Conservation (phyloP, 208 protist genomes). For the Angomonas ambiguus region DNA sequence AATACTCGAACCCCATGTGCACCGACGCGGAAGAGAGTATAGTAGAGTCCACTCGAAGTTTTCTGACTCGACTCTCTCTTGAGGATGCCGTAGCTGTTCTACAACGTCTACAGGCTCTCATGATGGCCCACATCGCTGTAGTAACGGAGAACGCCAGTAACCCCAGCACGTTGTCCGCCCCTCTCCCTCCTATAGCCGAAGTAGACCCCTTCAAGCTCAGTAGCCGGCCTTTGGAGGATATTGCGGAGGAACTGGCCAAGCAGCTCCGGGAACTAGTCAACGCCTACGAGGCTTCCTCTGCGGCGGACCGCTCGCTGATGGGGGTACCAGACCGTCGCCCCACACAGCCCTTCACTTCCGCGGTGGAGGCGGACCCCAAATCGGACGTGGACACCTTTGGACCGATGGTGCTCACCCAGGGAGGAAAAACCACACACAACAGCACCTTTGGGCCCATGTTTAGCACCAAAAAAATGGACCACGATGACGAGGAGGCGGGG, state of each 20-base stretch:
- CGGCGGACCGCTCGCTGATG: slow-evolving; percentile 18
- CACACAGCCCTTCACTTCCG: not conserved
- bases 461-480: not conserved
- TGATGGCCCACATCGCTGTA: slow-evolving; percentile 21
- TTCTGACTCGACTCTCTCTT: slow-evolving; percentile 33
- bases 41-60: slow-evolving; percentile 16
- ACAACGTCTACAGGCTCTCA: slow-evolving; percentile 27
- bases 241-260: slow-evolving; percentile 40
- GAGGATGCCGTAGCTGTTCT: slow-evolving; percentile 31
- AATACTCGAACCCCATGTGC: not conserved
- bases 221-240: slow-evolving; percentile 30
- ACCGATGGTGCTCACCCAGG: not conserved
- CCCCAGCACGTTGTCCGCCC: not conserved
- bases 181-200: slow-evolving; percentile 1
- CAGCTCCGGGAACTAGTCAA: slow-evolving; percentile 21
- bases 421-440: not conserved
- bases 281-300: slow-evolving; percentile 19
- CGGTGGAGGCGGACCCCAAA: not conserved
- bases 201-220: slow-evolving; percentile 36
- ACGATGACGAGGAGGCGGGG: not conserved
- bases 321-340: slow-evolving; percentile 4
- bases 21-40: slow-evolving; percentile 21
- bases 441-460: slow-evolving; percentile 4
- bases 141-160: slow-evolving; percentile 8
- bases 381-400: not conserved